Conservation (phyloP, 371 early-diverging fungal genomes). For the Dinochytrium kinnereticum region DNA sequence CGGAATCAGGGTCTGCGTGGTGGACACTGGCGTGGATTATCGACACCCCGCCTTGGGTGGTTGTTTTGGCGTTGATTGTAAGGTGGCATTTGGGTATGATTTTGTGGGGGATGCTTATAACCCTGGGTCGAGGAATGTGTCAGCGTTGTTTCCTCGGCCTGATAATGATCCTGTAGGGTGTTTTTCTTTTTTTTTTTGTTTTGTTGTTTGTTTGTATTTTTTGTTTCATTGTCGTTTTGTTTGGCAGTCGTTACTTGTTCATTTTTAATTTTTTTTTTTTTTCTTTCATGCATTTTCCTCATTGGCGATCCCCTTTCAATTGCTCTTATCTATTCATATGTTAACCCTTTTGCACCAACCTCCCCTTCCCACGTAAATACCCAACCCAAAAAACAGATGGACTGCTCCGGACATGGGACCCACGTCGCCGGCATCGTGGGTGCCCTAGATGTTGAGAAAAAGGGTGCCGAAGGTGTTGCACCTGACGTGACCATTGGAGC, state of each 20-base stretch:
- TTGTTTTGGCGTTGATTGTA: constrained; percentile 66
- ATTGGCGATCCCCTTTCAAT: too few species aligned
- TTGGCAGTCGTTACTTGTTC: too few species aligned
- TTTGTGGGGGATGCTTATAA: constrained; percentile 48
- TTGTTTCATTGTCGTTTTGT: too few species aligned
- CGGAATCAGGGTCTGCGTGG: constrained; percentile 51
- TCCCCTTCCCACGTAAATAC: too few species aligned
- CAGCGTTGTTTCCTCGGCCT: constrained; percentile 28
- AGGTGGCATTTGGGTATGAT: constrained; percentile 65
- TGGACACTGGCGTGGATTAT: constrained; percentile 67
- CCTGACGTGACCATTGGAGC: constrained; percentile 41
- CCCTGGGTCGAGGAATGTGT: constrained; percentile 5
- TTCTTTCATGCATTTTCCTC: neutral
- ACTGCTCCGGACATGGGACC: constrained; percentile 56
- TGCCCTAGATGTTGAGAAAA: constrained; percentile 41
- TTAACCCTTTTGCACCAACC: too few species aligned
- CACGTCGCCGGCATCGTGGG: constrained; percentile 66
- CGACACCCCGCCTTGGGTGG: constrained; percentile 73
- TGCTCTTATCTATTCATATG: too few species aligned
- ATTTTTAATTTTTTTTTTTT: neutral
- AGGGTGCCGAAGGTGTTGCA: constrained; percentile 39
- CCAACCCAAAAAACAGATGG: neutral
- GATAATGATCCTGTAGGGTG: constrained; percentile 51
- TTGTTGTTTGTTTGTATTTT: too few species aligned
- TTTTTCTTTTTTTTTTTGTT: neutral